A percentile compares a stretch with the other conserved stretches of the same genome.
phyloP scores from a whole-genome alignment of 176 grass and related monocot genomes.

The Raddia distichophylla region DNA sequence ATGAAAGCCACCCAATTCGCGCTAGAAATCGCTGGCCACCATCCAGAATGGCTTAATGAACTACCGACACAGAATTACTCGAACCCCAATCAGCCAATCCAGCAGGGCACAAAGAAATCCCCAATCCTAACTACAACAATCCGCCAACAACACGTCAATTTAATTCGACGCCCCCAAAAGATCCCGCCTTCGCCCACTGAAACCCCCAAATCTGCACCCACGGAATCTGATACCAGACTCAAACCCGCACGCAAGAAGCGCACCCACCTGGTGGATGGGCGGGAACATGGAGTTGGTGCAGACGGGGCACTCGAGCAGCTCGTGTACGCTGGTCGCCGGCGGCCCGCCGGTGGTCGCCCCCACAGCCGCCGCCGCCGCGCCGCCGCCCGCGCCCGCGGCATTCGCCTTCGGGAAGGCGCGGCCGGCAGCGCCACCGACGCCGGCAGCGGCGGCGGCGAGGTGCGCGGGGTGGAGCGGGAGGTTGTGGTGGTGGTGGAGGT shows the following conservation, averaged over 20 bases:
- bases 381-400: not conserved
- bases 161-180: not conserved
- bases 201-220: slow-evolving; percentile 27
- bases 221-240: not conserved
- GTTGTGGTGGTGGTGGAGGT: slow-evolving; percentile 27
- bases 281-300: slow-evolving; percentile 72
- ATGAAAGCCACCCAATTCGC: not conserved
- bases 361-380: slow-evolving; percentile 5
- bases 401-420: slow-evolving; percentile 49
- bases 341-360: slow-evolving; percentile 13
- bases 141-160: not conserved
- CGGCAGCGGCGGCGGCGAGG: not conserved
- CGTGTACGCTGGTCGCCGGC: slow-evolving; percentile 60
- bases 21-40: not conserved
- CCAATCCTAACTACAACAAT: slow-evolving; percentile 2
- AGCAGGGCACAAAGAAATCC: not conserved
- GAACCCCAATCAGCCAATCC: not conserved
- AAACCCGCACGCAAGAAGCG: not conserved
- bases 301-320: slow-evolving; percentile 66
- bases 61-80: not conserved
- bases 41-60: not conserved
- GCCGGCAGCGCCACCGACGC: not conserved
- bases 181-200: slow-evolving; percentile 1
- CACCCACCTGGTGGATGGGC: slow-evolving; percentile 60
- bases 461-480: slow-evolving; percentile 48